Evolutionary conservation across 495 filamentous ascomycete genomes (phyloP).

Genomic region (Podospora anserina): DNA sequence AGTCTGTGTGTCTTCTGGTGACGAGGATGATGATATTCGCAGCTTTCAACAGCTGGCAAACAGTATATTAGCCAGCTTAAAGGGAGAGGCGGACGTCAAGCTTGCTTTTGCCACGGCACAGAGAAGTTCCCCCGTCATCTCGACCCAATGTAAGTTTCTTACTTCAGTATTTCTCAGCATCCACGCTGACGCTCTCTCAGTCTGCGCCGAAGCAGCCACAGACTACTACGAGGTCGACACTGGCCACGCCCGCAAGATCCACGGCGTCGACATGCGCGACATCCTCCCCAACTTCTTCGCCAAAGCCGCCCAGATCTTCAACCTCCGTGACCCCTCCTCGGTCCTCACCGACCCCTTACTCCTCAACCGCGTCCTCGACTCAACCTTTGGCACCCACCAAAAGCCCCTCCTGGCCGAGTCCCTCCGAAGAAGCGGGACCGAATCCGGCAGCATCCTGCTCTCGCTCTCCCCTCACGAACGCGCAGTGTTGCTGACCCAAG

Average conservation of each 20-base stretch:
- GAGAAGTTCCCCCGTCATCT: conserved; percentile 25
- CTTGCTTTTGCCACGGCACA: conserved; percentile 30
- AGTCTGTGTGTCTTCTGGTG: conserved; percentile 24
- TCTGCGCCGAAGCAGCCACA: conserved; percentile 25
- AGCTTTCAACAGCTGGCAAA: conserved; percentile 22
- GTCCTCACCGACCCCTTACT: conserved; percentile 21
- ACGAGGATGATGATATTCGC: conserved; percentile 19
- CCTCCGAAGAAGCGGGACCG: conserved; percentile 22
- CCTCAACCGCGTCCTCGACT: conserved; percentile 19
- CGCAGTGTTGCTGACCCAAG: conserved; percentile 28
- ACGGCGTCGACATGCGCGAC: conserved; percentile 31
- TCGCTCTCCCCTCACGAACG: conserved; percentile 32
- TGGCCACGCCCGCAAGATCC: conserved; percentile 29
- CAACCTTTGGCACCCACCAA: conserved; percentile 23
- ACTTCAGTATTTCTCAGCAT: neutral
- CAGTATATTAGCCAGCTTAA: conserved; percentile 21
- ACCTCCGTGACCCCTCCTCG: conserved; percentile 23
- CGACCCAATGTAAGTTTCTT: conserved; percentile 24
- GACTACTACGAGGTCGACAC: conserved; percentile 32
- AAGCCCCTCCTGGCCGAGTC: conserved; percentile 21
- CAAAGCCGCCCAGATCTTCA: conserved; percentile 32
- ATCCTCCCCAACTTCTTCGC: conserved; percentile 33
- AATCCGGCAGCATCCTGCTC: conserved; percentile 20
- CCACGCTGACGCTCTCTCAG: conserved; percentile 6
- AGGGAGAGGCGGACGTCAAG: conserved; percentile 21